A percentile compares a stretch with the other conserved stretches of the same genome.
These are phyloP conservation scores for Castanea crenata DNA, from an alignment of 306 rosid genomes.

Conservation along the genomic window DNA sequence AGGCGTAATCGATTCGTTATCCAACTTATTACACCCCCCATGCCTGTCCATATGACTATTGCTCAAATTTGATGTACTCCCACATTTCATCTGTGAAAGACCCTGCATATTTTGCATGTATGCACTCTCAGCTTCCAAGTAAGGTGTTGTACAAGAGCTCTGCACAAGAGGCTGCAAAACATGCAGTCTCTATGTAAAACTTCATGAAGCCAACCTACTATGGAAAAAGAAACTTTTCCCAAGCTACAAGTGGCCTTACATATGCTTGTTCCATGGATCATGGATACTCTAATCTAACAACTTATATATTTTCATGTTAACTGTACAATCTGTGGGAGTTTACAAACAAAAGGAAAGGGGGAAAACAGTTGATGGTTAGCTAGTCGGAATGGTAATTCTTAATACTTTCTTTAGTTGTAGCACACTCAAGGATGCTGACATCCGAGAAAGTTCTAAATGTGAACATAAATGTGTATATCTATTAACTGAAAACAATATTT, in stretches of 20 bases:
- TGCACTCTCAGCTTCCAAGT: conserved; percentile 65
- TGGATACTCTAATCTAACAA: neutral
- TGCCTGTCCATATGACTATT: conserved; percentile 29
- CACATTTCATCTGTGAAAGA: conserved; percentile 35
- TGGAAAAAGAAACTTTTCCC: conserved; percentile 28
- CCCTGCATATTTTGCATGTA: conserved; percentile 43
- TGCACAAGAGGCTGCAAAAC: conserved; percentile 56
- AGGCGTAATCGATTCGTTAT: conserved; percentile 30
- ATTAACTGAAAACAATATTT: too few relatives aligned
- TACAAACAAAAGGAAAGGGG: too few relatives aligned
- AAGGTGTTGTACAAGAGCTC: conserved; percentile 95
- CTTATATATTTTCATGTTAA: too few relatives aligned
- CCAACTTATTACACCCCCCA: conserved; percentile 26
- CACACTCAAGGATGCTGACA: too few relatives aligned
- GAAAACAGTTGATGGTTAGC: too few relatives aligned
- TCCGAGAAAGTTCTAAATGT: too few relatives aligned
- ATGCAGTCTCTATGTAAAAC: conserved; percentile 32
- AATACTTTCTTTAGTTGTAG: too few relatives aligned
- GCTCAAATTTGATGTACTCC: conserved; percentile 41
- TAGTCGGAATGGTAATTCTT: too few relatives aligned
- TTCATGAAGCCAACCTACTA: conserved; percentile 26
- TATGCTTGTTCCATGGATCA: neutral
- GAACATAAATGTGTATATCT: too few relatives aligned
- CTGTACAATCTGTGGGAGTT: too few relatives aligned
- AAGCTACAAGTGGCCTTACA: neutral